Conservation (phyloP, 768 basidiomycete species). For the Boletellus sp. region DNA sequence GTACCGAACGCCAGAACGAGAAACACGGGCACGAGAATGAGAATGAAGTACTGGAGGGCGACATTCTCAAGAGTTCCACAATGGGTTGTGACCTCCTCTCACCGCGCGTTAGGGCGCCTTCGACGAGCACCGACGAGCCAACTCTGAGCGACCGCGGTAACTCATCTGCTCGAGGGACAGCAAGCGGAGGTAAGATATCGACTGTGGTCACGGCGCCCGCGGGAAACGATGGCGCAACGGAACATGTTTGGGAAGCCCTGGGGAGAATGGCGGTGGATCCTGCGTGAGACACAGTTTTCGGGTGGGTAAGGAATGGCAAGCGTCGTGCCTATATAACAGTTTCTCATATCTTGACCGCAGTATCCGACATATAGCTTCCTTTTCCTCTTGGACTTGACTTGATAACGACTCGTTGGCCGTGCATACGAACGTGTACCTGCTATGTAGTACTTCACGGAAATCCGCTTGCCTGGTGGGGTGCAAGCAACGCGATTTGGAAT, state of each 20-base stretch:
- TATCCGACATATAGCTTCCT: too few species aligned
- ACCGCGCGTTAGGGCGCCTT: conserved; percentile 16
- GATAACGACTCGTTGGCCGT: too few species aligned
- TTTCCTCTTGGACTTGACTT: too few species aligned
- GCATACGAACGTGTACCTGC: too few species aligned
- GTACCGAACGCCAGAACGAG: not conserved
- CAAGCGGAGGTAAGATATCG: not conserved
- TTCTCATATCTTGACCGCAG: too few species aligned
- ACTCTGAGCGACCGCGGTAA: not conserved
- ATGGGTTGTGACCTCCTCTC: conserved; percentile 3
- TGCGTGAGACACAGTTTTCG: not conserved
- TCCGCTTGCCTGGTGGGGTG: too few species aligned
- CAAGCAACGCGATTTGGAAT: too few species aligned
- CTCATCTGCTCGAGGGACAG: not conserved
- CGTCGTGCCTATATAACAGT: not conserved
- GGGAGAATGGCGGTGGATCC: conserved; percentile 25
- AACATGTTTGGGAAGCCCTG: conserved; percentile 19
- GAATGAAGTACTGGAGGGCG: not conserved
- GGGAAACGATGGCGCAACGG: conserved; percentile 2
- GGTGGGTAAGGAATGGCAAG: not conserved
- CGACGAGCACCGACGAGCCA: conserved; percentile 22
- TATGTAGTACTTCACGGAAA: too few species aligned
- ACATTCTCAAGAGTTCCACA: not conserved
- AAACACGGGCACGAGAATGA: not conserved
- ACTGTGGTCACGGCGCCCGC: not conserved